Base-by-base conservation (phyloP, 192 early-diverging fungal genomes). In the Coemansia asiatica region DNA sequence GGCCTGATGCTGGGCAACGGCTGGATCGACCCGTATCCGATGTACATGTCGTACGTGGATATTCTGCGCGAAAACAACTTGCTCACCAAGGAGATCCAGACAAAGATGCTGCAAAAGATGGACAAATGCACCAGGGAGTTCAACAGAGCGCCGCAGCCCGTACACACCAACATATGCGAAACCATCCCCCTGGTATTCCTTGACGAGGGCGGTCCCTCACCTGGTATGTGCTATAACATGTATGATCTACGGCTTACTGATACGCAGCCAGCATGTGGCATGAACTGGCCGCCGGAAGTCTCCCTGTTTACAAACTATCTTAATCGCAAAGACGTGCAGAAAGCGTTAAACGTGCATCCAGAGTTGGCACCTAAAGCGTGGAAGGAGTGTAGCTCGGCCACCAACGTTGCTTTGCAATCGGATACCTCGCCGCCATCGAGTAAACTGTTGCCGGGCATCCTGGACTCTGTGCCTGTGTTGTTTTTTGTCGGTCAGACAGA, bases 1-100 rank as follows among this genome's bases (percentile, higher is more conserved):
- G 87, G 88, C 0, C 21, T 90, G 15, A 67, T 84, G 63, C 85
- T 92, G 53, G 90, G 90, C 22, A 92, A 89, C 69, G 89, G 88
- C n/a, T 92, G 90, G 90, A 81, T 92, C 21, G 90, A 92, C 46
- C 88, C 89, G 27, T 46, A 68, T 25, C 72, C 75, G 18, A 82
- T 82, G 84, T 87, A 86, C 63, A 69, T 71, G 61, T 82, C 84
- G 50, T 85, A 84, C 49, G 25, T 82, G 51, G 75, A 77, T 16
- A 82, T 79, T 55, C 57, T 84, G 28, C 63, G 69, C 2, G 60
- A 66, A 7, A 66, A 85, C 56, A 56, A 61, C 19, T 29, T 89
- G 31, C 57, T 82, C 15, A 53, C 54, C 6, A 16, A 49, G 13
- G 12, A 55, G 4, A 56, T 78, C 7, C 57, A 78, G 8, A 62